These are phyloP conservation scores for Colletotrichum zoysiae DNA, from an alignment of 2,329 filamentous ascomycete genomes.

Conservation along the genomic window DNA sequence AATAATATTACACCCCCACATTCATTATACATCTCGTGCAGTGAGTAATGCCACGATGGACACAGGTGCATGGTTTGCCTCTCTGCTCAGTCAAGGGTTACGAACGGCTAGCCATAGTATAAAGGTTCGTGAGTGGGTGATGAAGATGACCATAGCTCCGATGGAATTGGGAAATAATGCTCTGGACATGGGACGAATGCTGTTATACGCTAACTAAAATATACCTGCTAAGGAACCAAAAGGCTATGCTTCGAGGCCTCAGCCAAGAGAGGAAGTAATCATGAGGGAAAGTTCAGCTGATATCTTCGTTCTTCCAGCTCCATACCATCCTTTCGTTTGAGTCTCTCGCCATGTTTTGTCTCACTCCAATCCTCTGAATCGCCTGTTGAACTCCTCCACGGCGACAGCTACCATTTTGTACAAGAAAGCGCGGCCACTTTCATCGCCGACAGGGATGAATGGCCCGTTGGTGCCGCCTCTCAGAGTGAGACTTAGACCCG, in stretches of 20 bases:
- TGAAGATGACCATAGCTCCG: too few species aligned
- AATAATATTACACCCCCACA: slow-evolving; percentile 14
- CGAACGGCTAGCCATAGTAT: not conserved
- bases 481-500: slow-evolving; percentile 88
- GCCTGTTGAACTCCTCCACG: slow-evolving; percentile 75
- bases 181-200: too few species aligned
- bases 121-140: not conserved
- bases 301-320: not conserved
- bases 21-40: slow-evolving; percentile 4
- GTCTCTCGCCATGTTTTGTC: not conserved
- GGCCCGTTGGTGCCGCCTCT: slow-evolving; percentile 94
- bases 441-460: slow-evolving; percentile 93
- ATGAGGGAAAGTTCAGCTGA: not conserved
- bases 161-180: not conserved
- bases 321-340: not conserved
- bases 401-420: slow-evolving; percentile 76
- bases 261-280: not conserved
- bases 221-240: slow-evolving; percentile 23
- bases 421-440: slow-evolving; percentile 75
- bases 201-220: slow-evolving; percentile 6
- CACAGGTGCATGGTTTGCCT: too few species aligned
- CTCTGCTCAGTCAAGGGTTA: not conserved
- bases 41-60: too few species aligned
- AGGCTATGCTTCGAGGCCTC: slow-evolving; percentile 30
- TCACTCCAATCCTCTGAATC: slow-evolving; percentile 63